phyloP scores from a whole-genome alignment of 305 asterid species.

The Withania somnifera region DNA sequence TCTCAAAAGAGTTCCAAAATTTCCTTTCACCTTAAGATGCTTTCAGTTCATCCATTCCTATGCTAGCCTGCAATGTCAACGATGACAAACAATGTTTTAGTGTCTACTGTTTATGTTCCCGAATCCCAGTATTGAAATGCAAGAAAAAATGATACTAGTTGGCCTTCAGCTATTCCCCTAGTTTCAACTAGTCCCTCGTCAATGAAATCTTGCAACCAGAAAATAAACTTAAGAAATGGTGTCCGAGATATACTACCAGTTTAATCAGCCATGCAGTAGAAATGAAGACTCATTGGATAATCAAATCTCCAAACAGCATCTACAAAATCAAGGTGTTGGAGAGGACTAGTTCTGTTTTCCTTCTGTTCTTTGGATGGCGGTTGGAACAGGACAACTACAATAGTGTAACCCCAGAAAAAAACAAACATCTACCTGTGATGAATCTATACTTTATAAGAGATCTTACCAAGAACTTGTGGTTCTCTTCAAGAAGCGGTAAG shows the following conservation, averaged over 20 bases:
- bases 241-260: not conserved
- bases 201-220: not conserved
- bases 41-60: slow-evolving; percentile 77
- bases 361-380: not conserved
- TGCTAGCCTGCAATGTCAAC: slow-evolving; percentile 56
- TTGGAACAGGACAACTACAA: not conserved
- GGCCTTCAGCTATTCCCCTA: not conserved
- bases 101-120: not conserved
- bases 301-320: not conserved
- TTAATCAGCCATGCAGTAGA: not conserved
- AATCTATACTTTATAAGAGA: not conserved
- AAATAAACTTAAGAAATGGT: not conserved
- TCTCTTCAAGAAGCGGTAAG: slow-evolving; percentile 77
- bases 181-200: not conserved
- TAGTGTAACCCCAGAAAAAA: not conserved
- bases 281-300: not conserved
- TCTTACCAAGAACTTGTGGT: slow-evolving; percentile 92
- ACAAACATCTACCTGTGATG: not conserved
- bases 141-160: not conserved
- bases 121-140: not conserved
- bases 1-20: not conserved
- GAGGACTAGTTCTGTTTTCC: not conserved
- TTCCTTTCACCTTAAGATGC: slow-evolving; percentile 44
- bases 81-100: not conserved
- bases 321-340: not conserved